Evolutionary conservation across 768 basidiomycete species (phyloP).

Genomic region (Mycena filopes): DNA sequence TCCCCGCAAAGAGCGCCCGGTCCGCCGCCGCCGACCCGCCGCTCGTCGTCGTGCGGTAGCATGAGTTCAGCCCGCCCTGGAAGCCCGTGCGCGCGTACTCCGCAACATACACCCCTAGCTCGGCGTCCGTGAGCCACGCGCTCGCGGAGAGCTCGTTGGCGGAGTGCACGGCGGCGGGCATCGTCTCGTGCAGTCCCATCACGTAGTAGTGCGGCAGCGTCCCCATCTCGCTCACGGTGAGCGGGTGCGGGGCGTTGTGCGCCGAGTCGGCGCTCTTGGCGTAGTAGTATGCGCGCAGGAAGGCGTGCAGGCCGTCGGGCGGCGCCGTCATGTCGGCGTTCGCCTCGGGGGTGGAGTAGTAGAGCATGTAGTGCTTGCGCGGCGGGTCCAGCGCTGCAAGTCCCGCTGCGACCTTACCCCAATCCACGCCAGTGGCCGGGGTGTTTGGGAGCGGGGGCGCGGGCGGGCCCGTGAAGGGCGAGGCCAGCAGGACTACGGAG

Average conservation of each 20-base stretch:
- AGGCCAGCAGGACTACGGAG: constrained; percentile 69
- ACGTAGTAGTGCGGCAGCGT: constrained; percentile 68
- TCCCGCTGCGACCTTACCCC: constrained; percentile 32
- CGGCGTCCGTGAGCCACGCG: constrained; percentile 61
- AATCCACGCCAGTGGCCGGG: constrained; percentile 21
- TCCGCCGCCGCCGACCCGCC: constrained; percentile 50
- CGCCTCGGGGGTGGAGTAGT: constrained; percentile 59
- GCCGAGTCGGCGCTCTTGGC: constrained; percentile 68
- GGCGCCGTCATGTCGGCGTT: constrained; percentile 56
- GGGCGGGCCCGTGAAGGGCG: constrained; percentile 62
- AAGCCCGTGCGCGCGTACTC: constrained; percentile 66
- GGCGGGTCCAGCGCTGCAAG: constrained; percentile 59
- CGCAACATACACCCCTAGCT: constrained; percentile 59
- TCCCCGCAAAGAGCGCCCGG: constrained; percentile 56
- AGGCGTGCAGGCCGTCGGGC: constrained; percentile 56
- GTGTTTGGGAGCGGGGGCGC: constrained; percentile 20
- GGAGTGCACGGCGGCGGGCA: constrained; percentile 59
- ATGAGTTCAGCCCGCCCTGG: constrained; percentile 71
- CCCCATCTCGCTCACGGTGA: constrained; percentile 50
- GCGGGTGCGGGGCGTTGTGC: constrained; percentile 51
- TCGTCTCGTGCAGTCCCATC: constrained; percentile 64
- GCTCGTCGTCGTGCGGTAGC: constrained; percentile 60
- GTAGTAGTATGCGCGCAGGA: constrained; percentile 67
- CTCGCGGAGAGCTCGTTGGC: constrained; percentile 40
- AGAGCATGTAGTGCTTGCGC: constrained; percentile 66